These are phyloP conservation scores for Purshia tridentata DNA, from an alignment of 306 rosid genomes.

Conservation along the genomic window DNA sequence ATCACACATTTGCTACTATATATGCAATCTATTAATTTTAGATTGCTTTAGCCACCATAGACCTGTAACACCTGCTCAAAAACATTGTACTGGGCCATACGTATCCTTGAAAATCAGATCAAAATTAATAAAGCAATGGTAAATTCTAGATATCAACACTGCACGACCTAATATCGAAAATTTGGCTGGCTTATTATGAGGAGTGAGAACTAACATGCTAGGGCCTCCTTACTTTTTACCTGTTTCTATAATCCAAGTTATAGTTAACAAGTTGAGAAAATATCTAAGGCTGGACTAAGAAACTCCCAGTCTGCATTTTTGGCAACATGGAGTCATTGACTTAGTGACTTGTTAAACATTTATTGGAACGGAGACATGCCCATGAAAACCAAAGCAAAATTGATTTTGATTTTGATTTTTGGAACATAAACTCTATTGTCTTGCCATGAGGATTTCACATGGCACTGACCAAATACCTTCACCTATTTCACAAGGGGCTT, in stretches of 20 bases:
- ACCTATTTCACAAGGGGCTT: constrained; percentile 20
- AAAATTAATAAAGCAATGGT: too few relatives aligned
- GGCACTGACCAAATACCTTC: constrained; percentile 36
- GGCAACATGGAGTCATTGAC: constrained; percentile 8
- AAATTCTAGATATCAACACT: too few relatives aligned
- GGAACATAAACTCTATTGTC: not conserved
- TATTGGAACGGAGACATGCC: constrained; percentile 12
- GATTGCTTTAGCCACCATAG: too few relatives aligned
- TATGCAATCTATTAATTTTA: too few relatives aligned
- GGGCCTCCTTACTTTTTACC: not conserved
- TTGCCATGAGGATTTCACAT: constrained; percentile 58
- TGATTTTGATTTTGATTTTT: constrained; percentile 2
- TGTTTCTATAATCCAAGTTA: not conserved
- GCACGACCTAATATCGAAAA: too few relatives aligned
- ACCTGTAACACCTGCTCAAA: too few relatives aligned
- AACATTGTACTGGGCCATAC: too few relatives aligned
- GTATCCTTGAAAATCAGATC: too few relatives aligned
- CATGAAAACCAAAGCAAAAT: constrained; percentile 18
- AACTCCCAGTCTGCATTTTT: not conserved
- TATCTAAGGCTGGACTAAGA: not conserved
- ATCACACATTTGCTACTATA: too few relatives aligned
- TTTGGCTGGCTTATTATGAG: too few relatives aligned
- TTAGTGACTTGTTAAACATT: constrained; percentile 16
- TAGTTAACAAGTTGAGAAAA: not conserved
- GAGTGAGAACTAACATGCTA: too few relatives aligned